Base-by-base conservation (phyloP, 306 rosid genomes). In the Rosa lucieae region DNA sequence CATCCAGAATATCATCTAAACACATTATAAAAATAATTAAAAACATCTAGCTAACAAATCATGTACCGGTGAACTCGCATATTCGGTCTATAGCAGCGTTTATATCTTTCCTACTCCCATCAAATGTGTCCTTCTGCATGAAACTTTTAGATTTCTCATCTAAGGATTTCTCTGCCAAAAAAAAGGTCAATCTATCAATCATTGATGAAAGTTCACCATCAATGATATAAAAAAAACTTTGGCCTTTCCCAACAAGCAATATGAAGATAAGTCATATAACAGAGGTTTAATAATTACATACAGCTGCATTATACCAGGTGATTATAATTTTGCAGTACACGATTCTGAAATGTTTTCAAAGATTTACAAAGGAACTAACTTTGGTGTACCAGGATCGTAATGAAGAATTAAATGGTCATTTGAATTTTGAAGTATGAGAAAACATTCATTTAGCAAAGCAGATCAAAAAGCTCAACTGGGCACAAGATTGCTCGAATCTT, bases 31-130 rank as follows among this genome's bases (percentile, higher is more conserved):
- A 39, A 37, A 39, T 6, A 70, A 17, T 12, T 44, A 65, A 47
- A 70, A 49, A 18, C 40, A 10, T 66, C 4, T 13, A 61, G 10
- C 35, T 23, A 14, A 63, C 71, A 15, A 21, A 62, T 71, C 63
- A 37, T 74, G 87, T 89, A 91, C 99, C 99, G 21, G 94, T 91
- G 85, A 91, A 93, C 83, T 95, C 96, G 82, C 99, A 95, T 78
- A 91, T 87, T 71, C 85, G 92, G 78, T 95, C 98, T 80, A 88
- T 88, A 70, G 99, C 98, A 70, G 89, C 88, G 82, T 93, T 95
- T 87, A 95, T 88, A 79, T 86, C 86, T 84, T 89, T 84, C 77
- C 99, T 92, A 84, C 99, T 91, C 82, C 98, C 97, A 78, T 93
- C 98, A 83, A 93, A 93, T 18, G 92, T 85, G 67, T 89, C 96